Base-by-base conservation (phyloP, 768 basidiomycete species). In the Termitomyces sp. region DNA sequence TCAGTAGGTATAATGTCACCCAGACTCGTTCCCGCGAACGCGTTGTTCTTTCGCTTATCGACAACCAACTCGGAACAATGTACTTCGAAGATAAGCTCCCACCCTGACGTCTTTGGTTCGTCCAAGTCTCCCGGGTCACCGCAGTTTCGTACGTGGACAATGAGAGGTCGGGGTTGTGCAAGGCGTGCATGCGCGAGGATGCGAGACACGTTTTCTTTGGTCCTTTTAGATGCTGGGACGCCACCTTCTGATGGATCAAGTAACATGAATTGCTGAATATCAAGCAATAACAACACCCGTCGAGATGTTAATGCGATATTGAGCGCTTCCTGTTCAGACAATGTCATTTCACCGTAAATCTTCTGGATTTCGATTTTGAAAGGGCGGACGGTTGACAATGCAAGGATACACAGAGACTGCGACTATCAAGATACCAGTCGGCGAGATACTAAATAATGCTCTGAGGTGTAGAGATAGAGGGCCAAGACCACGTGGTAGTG, bases 21-120 rank as follows among this genome's bases (percentile, higher is more conserved):
- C 4, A 90, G 74, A 12, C 53, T 59, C 20, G 86, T 88, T 12
- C 83, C 83, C 0, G 79, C 75, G 61, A 88, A 90, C 27, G 86
- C 85, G 61, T 88, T 87, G 72, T 84, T 87, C 72, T 85, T 85
- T 49, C 72, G 71, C 72, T 88, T 88, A 71, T 88, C 86, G 46
- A 88, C 62, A 52, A 87, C 73, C 50, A 71, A 66, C 66, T 88
- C 87, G 63, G 74, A 64, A 0, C 76, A 68, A 8, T 75, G 74
- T 0, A 84, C 81, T 18, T 73, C 63, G 69, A 83, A 81, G 55
- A 78, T 76, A 63, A 89, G 82, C 62, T 81, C 69, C 87, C 87
- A 89, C 3, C 85, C 85, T 0, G 75, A 66, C 0, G 81, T 71
- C 59, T 73, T 60, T 0, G 77, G 79, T 64, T 84, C 83, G 70